Base-by-base conservation (phyloP, 345 rosid species). In the Clausena lansium region DNA sequence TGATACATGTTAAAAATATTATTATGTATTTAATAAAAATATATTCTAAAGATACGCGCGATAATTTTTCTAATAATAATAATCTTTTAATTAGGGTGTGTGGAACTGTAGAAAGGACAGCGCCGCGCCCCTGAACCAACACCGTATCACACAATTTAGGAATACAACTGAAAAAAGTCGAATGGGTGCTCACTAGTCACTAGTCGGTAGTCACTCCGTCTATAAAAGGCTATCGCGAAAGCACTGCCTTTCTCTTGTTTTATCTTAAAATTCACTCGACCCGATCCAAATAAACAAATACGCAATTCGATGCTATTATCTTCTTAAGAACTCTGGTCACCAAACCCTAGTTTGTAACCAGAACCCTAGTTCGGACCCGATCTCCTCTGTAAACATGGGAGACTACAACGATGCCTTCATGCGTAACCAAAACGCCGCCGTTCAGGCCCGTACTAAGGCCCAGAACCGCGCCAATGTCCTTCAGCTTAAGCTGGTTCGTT, bases 391-490 rank as follows among this genome's bases (percentile, higher is more conserved):
- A 80, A 55, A 79, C 83, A 89, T 93, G 98, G 97, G 93, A 45
- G 97, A 92, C 84, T 83, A 72, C 87, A 89, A 82, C 81, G 98
- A 92, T 76, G 86, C 95, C 70, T 88, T 94, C 84, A 88, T 91
- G 94, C 97, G 98, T 85, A 88, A 83, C 87, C 97, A 82, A 73
- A 91, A 92, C 89, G 86, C 95, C 67, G 89, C 91, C 82, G 95
- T 87, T 35, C 97, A 94, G 76, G 98, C 91, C 58, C 87, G 95
- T 64, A 83, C 94, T 65, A 94, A 94, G 86, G 90, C 89, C 54
- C 98, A 93, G 93, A 94, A 88, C 67, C 95, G 98, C 74, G 89
- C 93, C 77, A 95, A 90, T 83, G 92, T 95, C 81, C 98, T 91
- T 79, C 99, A 95, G 93, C 98, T 95, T 68, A 93, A 95, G 88